These are phyloP conservation scores for Pezicula radicicola DNA, from an alignment of 2,329 filamentous ascomycete genomes.

Conservation along the genomic window DNA sequence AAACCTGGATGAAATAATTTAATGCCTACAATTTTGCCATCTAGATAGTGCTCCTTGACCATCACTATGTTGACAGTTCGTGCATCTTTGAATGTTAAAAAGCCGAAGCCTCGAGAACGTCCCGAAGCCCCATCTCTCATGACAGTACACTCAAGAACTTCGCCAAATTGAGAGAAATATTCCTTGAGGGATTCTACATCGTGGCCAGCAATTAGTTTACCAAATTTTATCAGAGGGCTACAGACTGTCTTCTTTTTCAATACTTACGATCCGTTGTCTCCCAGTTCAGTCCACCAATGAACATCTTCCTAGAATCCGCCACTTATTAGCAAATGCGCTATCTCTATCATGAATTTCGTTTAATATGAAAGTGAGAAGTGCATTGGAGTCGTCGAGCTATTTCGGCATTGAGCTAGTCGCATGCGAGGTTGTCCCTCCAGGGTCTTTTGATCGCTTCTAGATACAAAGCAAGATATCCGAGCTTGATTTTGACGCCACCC, in stretches of 20 bases:
- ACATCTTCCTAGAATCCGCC: conserved; percentile 81
- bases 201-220: conserved; percentile 6
- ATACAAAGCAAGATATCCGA: no score
- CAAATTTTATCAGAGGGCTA: neutral
- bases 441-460: no score
- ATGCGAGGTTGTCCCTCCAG: no score
- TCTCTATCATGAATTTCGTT: no score
- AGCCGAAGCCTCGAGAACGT: conserved; percentile 92
- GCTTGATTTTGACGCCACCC: no score
- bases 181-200: conserved; percentile 84
- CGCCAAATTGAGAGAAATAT: conserved; percentile 97
- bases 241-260: neutral
- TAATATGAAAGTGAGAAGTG: no score
- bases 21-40: conserved; percentile 89
- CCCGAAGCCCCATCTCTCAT: conserved; percentile 96
- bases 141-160: conserved; percentile 97
- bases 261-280: conserved; percentile 94
- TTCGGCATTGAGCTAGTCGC: no score
- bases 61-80: conserved; percentile 99
- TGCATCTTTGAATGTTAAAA: conserved; percentile 95
- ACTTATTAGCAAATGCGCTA: conserved; percentile 19
- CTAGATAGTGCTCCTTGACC: conserved; percentile 98
- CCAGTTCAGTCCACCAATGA: conserved; percentile 98
- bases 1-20: conserved; percentile 13
- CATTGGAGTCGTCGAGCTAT: no score